Base-by-base conservation (phyloP, 163 green algal species). In the Prototheca cutis region DNA sequence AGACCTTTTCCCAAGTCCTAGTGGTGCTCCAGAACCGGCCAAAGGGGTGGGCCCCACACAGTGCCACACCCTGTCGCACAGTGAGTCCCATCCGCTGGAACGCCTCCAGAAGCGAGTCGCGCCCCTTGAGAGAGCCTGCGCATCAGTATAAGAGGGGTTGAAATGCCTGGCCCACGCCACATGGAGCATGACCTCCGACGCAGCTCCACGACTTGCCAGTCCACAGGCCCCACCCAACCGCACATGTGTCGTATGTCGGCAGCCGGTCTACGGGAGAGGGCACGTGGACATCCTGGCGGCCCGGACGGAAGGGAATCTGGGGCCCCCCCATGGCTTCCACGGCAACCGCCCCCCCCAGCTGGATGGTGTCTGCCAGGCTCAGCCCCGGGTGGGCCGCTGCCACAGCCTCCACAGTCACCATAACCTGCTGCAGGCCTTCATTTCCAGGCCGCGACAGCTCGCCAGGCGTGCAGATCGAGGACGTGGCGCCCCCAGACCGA, bases 321-420 rank as follows among this genome's bases (percentile, higher is more conserved):
- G 57, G 57, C 18, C 57, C 57, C 6, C 57, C 57, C 40, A 54
- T 15, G 17, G 28, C 30, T 23, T 63, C 57, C 17, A 47, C 57
- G 8, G 28, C 57, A 28, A 63, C 45, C 24, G 23, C 45, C 13
- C 40, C 57, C 15, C 42, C 57, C 24, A 63, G 42, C 28, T 63
- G 57, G 6, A 34, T 25, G 24, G 34, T 5, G 42, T 63, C 57
- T 13, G 57, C 57, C 8, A 31, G 3, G 19, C 39, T 48, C 39
- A 63, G 42, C 24, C 39, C 18, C 15, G 42, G 23, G 42, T 48
- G 31, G 10, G 3, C 2, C 29, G 28, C 45, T 3, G 7, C 4
- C 24, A 63, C 10, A 4, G 13, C 23, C 40, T 53, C 57, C 27
- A 63, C 23, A 28, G 34, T 27, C 6, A 27, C 19, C 15, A 63